Evolutionary conservation across 1,284 basidiomycete genomes (phyloP), one percentile per base, ranked within the genome.

Genomic region (Fistulina hepatica): DNA sequence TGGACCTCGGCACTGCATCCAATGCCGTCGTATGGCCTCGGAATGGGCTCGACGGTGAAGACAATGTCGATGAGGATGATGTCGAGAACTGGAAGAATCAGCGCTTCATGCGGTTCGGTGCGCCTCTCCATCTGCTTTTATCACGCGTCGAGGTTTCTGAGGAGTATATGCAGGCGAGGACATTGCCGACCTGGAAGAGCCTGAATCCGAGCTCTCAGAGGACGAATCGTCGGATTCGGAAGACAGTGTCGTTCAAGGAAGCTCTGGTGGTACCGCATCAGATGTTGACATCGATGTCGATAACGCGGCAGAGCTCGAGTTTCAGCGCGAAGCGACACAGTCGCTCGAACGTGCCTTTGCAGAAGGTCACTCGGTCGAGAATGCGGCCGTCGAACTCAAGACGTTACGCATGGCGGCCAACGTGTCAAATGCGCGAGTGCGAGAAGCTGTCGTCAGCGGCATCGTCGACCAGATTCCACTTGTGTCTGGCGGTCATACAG

Each of bases 391-490:
- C 48, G 90, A 94, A 55, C 71, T 94, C 48, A 94, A 93, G 66
- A 94, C 90, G 36, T 70, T 94, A 37, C 79, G 91, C 33, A 94
- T 94, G 91, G 88, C 90, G 28, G 83, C 78, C 48, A 94, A 94
- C 53, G 91, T 93, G 32, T 71, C 83, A 4, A 69, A 91, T 19
- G 66, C 67, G 13, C 70, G 76, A 44, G 89, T 94, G 33, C 71
- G 82, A 37, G 79, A 82, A 55, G 79, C 80, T 11, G 86, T 91
- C 20, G 68, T 93, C 22, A 69, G 67, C 13, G 77, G 73, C 21
- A 68, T 90, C 40, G 79, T 88, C 37, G 73, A 78, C 44, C 69
- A 68, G 41, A 76, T 88, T 24, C 60, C 58, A 39, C 54, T 83
- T 38, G 64, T 76, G 7, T 69, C 69, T 10, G 70, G 63, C 3